phyloP scores from a whole-genome alignment of 345 rosid genomes.

The Brassica incana region DNA sequence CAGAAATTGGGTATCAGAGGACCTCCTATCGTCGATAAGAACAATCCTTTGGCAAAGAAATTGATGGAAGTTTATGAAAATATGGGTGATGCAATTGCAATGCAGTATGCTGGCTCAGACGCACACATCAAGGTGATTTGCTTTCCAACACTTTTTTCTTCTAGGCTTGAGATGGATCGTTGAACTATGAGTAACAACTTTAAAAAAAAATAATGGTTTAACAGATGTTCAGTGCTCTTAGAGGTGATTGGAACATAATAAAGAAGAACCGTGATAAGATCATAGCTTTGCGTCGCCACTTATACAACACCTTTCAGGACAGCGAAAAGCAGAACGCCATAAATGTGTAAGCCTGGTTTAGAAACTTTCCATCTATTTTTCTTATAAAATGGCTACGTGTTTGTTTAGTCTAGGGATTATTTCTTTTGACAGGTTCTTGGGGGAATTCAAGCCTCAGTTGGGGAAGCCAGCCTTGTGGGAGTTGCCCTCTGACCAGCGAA shows the following conservation, averaged over 20 bases:
- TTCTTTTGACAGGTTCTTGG: slow-evolving; percentile 35
- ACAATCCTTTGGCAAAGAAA: slow-evolving; percentile 62
- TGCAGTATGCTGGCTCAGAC: slow-evolving; percentile 93
- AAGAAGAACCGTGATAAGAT: slow-evolving; percentile 17
- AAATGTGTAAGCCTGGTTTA: slow-evolving; percentile 29
- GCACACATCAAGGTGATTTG: slow-evolving; percentile 83
- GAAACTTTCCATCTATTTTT: background rate
- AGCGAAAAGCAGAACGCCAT: slow-evolving; percentile 37
- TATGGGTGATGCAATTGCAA: slow-evolving; percentile 89
- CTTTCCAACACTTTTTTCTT: background rate
- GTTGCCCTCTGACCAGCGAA: slow-evolving; percentile 32
- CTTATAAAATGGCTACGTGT: background rate
- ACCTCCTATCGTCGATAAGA: slow-evolving; percentile 54
- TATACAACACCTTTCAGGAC: slow-evolving; percentile 27
- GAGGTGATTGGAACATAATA: slow-evolving; percentile 35
- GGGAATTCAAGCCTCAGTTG: slow-evolving; percentile 32
- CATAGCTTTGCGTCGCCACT: slow-evolving; percentile 33
- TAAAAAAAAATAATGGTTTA: background rate
- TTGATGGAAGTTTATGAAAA: slow-evolving; percentile 69
- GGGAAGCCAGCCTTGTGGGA: slow-evolving; percentile 37
- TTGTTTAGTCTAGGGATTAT: background rate
- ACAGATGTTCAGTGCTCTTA: slow-evolving; percentile 39
- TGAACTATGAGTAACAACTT: slow-evolving; percentile 3
- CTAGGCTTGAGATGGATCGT: slow-evolving; percentile 1
- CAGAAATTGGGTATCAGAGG: slow-evolving; percentile 55